phyloP scores from a whole-genome alignment of 1,139 yeast species.

The Pichia sp. region DNA sequence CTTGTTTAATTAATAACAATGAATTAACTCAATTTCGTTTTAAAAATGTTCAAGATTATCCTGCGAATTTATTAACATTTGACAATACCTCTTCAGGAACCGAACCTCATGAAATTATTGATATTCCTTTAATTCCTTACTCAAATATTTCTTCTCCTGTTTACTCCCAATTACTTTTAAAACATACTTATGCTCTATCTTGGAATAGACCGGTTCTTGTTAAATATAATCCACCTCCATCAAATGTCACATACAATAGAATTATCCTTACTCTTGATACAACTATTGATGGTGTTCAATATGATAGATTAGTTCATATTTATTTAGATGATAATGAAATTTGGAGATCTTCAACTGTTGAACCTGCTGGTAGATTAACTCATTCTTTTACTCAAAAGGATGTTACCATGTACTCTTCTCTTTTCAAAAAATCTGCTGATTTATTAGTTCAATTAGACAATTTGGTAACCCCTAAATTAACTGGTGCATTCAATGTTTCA shows the following conservation, averaged over 20 bases:
- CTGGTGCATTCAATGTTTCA: conserved; percentile 56
- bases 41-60: neutral
- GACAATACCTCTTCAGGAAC: neutral
- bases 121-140: conserved; percentile 27
- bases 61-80: too few species aligned
- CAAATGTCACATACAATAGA: conserved; percentile 43
- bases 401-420: conserved; percentile 47
- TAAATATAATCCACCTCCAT: conserved; percentile 32
- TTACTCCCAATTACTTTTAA: conserved; percentile 35
- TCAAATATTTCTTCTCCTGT: conserved; percentile 37
- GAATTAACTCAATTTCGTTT: too few species aligned
- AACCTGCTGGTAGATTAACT: conserved; percentile 49
- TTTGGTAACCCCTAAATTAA: conserved; percentile 46
- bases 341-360: conserved; percentile 85
- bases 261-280: conserved; percentile 58
- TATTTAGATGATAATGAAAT: conserved; percentile 60
- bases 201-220: conserved; percentile 50
- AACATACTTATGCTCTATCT: conserved; percentile 49
- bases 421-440: conserved; percentile 41
- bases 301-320: conserved; percentile 69
- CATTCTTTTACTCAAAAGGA: conserved; percentile 55
- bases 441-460: conserved; percentile 63
- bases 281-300: conserved; percentile 61
- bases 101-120: conserved; percentile 27
- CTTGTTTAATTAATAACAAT: too few species aligned